phyloP scores from a whole-genome alignment of 2,329 filamentous ascomycete species.

The Emmonsiellopsis sp. region DNA sequence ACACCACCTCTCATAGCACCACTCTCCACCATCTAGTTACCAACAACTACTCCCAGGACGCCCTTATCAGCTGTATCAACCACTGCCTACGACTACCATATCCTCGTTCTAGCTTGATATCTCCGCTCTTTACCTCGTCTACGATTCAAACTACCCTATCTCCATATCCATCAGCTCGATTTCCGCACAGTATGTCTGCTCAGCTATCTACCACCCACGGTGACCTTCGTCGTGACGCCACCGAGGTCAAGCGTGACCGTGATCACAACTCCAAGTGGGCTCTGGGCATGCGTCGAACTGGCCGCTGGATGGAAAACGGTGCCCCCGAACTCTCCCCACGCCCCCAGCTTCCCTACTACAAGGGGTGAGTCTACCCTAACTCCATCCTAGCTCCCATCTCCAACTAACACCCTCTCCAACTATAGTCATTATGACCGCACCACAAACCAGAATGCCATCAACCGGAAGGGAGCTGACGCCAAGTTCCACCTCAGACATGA shows the following conservation, averaged over 20 bases:
- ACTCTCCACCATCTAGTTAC: no score
- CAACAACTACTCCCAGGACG: no score
- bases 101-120: not conserved
- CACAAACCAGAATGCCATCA: constrained; percentile 12
- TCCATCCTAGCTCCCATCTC: constrained; percentile 2
- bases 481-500: constrained; percentile 23
- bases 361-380: constrained; percentile 14
- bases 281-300: constrained; percentile 19
- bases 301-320: not conserved
- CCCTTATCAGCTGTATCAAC: no score
- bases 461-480: constrained; percentile 12
- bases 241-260: constrained; percentile 36
- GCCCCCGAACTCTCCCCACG: constrained; percentile 2
- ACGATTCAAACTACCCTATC: not conserved
- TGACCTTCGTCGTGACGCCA: constrained; percentile 47
- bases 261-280: constrained; percentile 35
- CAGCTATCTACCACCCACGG: constrained; percentile 31
- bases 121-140: not conserved
- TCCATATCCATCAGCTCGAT: not conserved
- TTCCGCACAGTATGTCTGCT: constrained; percentile 10
- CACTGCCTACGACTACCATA: no score
- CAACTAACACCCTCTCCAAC: constrained; percentile 3
- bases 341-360: constrained; percentile 7
- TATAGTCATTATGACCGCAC: not conserved
- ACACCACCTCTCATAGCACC: no score